Evolutionary conservation across 352 stramenopile species (phyloP).

Genomic region (Thraustotheca clavata): DNA sequence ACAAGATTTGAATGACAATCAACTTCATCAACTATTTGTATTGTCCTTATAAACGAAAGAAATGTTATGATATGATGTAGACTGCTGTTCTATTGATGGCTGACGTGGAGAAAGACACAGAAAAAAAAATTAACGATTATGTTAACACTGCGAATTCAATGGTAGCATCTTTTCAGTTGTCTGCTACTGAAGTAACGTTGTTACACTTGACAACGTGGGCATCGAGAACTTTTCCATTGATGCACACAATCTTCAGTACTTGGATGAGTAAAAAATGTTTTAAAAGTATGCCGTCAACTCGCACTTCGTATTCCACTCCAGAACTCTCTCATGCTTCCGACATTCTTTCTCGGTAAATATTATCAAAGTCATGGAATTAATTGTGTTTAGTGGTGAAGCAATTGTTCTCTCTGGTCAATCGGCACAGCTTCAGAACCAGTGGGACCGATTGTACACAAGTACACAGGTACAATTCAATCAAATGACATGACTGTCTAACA

Average conservation of each 20-base stretch:
- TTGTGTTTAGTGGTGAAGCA: constrained; percentile 45
- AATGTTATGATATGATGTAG: neutral
- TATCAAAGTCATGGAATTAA: neutral
- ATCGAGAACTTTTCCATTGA: constrained; percentile 47
- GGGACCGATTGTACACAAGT: constrained; percentile 73
- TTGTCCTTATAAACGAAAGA: neutral
- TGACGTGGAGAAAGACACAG: constrained; percentile 21
- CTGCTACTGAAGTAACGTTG: constrained; percentile 29
- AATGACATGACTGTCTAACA: neutral
- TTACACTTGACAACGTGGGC: constrained; percentile 61
- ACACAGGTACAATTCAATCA: constrained; percentile 16
- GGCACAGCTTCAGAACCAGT: constrained; percentile 42
- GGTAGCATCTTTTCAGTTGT: constrained; percentile 15
- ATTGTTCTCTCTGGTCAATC: constrained; percentile 47
- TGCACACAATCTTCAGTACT: constrained; percentile 68
- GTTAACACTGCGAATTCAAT: constrained; percentile 30
- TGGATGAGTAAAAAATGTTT: constrained; percentile 60
- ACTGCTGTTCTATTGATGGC: constrained; percentile 50
- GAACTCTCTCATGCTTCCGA: constrained; percentile 48
- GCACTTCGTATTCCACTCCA: constrained; percentile 40
- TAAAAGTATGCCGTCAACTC: constrained; percentile 27
- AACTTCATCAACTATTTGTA: constrained; percentile 37
- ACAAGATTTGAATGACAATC: constrained; percentile 32
- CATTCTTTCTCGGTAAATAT: constrained; percentile 57
- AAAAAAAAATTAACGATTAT: neutral